Percentiles rank a stretch among this genome's conserved stretches.
These are phyloP conservation scores for Ascoidea tarda DNA, from an alignment of 805 yeast species.

Conservation along the genomic window DNA sequence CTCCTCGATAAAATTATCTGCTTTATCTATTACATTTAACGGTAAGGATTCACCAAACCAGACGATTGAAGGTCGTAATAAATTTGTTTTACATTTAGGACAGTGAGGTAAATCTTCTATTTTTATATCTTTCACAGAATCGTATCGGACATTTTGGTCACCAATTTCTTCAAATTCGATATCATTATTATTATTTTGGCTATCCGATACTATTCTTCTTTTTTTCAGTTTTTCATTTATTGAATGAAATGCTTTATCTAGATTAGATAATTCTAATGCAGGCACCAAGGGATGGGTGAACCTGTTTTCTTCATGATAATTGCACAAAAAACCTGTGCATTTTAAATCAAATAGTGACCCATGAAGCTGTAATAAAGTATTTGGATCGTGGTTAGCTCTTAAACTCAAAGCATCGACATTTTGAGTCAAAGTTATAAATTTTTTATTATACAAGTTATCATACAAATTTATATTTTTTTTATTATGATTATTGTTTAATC, in stretches of 20 bases:
- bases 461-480: constrained; percentile 2
- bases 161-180: constrained; percentile 2
- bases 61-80: constrained; percentile 79
- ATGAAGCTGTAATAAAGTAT: constrained; percentile 53
- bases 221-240: neutral
- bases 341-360: constrained; percentile 62
- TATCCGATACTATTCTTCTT: neutral
- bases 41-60: constrained; percentile 93
- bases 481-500: constrained; percentile 9
- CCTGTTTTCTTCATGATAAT: constrained; percentile 38
- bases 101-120: constrained; percentile 54
- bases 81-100: constrained; percentile 53
- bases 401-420: constrained; percentile 68
- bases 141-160: constrained; percentile 1
- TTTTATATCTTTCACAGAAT: constrained; percentile 26
- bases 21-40: constrained; percentile 40
- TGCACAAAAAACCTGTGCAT: constrained; percentile 70
- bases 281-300: constrained; percentile 44
- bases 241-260: neutral
- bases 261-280: constrained; percentile 21
- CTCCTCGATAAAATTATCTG: constrained; percentile 51
- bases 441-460: constrained; percentile 13
- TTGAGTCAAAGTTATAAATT: constrained; percentile 61
- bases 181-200: constrained; percentile 6
- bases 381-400: constrained; percentile 46